Evolutionary conservation across 208 protist genomes (phyloP).

Genomic region (Acanthamoeba comandoni): DNA sequence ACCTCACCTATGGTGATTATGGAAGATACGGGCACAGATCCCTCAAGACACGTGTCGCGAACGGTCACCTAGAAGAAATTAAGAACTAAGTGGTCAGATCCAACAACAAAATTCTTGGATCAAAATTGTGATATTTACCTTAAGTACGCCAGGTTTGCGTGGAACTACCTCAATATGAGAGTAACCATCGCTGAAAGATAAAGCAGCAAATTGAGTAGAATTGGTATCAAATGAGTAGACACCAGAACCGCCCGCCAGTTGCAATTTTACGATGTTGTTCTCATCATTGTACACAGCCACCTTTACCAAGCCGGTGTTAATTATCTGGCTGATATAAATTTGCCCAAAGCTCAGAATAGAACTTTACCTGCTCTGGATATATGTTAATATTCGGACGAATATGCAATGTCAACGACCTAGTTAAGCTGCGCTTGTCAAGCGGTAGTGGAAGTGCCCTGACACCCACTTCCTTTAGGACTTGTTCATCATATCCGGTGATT

Average conservation of each 20-base stretch:
- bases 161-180: constrained; percentile 5
- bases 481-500: too few relatives aligned
- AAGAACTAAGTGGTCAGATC: not conserved
- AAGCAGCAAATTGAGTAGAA: not conserved
- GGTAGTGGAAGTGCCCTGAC: not conserved
- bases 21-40: not conserved
- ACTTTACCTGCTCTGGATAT: not conserved
- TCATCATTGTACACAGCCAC: constrained; percentile 53
- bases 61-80: constrained; percentile 10
- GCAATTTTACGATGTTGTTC: constrained; percentile 11
- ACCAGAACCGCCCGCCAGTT: constrained; percentile 23
- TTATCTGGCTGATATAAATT: not conserved
- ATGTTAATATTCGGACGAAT: constrained; percentile 36
- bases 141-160: constrained; percentile 3
- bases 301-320: not conserved
- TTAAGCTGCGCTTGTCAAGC: constrained; percentile 26
- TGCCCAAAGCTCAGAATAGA: not conserved
- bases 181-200: constrained; percentile 1
- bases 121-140: not conserved
- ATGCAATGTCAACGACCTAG: constrained; percentile 24
- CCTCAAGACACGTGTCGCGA: constrained; percentile 49
- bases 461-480: too few relatives aligned
- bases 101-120: not conserved
- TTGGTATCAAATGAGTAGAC: constrained; percentile 36
- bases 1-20: constrained; percentile 53